Base-by-base conservation (phyloP, 2,329 filamentous ascomycete genomes). In the Didymosphaeria variabile region DNA sequence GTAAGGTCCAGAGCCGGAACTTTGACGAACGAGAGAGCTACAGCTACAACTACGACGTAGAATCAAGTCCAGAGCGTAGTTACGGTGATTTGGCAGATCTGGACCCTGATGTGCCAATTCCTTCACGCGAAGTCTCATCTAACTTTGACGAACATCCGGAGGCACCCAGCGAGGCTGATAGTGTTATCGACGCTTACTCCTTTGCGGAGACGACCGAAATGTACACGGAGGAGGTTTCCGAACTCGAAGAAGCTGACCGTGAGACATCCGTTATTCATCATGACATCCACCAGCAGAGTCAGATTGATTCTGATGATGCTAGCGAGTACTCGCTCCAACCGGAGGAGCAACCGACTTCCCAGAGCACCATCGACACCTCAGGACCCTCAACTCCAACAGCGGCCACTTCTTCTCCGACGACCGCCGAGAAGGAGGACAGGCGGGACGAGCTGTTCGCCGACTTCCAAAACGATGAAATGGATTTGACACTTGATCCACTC, bases 41-140 rank as follows among this genome's bases (percentile, higher is more conserved):
- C 45, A 68, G 57, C 63, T 72, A 72, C 55, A 69, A 67, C 40
- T 76, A 77, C 54, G 75, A 78, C 44, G 63, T 61, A 5, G 85
- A 84, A 62, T 88, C 86, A 2, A 88, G 78, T 67, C 85, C 87
- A 13, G 83, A 87, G 61, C 85, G 82, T n/a, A 84, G 80, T 60
- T 81, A 83, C 60, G 79, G 77, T 44, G 79, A 87, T 52, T 81
- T 87, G 34, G 81, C 80, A 19, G 79, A 79, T 59, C 85, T 93
- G 61, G 93, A 98, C 74, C 94, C 94, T 7, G 94, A 98, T 76
- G 87, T 95, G 44, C 92, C 94, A 0, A 92, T 97, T 68, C 94
- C 92, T 21, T 96, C 92, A 38, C 90, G 93, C 15, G 94, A 97
- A 78, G 88, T 88, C 66, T 78, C 75, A 15, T 87, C 85, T 1